Conservation (phyloP, 2,329 filamentous ascomycete species). For the Penicillium sp. region DNA sequence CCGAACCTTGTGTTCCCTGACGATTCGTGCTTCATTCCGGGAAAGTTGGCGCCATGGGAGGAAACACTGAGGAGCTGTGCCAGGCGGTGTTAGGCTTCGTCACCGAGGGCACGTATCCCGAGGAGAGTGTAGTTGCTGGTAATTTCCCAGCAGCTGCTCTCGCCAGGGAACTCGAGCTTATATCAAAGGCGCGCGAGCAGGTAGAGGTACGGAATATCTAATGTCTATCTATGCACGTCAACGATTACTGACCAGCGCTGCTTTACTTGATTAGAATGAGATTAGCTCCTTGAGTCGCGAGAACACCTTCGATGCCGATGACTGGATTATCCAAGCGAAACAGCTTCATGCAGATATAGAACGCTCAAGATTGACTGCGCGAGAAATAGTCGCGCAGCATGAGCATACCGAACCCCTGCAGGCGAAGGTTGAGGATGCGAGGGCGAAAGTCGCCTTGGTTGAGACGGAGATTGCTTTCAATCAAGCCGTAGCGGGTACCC, state of each 20-base stretch:
- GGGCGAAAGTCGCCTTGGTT: conserved; percentile 55
- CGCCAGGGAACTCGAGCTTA: conserved; percentile 50
- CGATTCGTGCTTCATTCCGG: conserved; percentile 24
- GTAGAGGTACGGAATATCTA: conserved; percentile 48
- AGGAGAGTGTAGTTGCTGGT: conserved; percentile 56
- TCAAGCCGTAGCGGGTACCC: conserved; percentile 50
- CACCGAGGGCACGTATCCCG: conserved; percentile 56
- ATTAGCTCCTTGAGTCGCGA: conserved; percentile 75
- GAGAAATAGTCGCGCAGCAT: conserved; percentile 75
- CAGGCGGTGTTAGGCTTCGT: conserved; percentile 66
- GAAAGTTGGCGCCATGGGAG: conserved; percentile 27
- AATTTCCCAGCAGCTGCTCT: conserved; percentile 52
- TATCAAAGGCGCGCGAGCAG: conserved; percentile 54
- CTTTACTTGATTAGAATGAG: conserved; percentile 55
- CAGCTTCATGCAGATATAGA: conserved; percentile 83
- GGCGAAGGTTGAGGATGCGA: conserved; percentile 62
- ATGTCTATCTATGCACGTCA: background rate
- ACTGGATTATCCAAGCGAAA: conserved; percentile 83
- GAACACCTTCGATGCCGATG: conserved; percentile 74
- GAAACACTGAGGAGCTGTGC: conserved; percentile 48
- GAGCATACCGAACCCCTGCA: conserved; percentile 66
- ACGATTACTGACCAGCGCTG: conserved; percentile 12
- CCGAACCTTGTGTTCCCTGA: background rate
- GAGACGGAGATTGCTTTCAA: conserved; percentile 62
- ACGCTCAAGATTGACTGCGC: conserved; percentile 73